These are phyloP conservation scores for Mucor racemosus DNA, from an alignment of 371 early-diverging fungal species.

Conservation along the genomic window DNA sequence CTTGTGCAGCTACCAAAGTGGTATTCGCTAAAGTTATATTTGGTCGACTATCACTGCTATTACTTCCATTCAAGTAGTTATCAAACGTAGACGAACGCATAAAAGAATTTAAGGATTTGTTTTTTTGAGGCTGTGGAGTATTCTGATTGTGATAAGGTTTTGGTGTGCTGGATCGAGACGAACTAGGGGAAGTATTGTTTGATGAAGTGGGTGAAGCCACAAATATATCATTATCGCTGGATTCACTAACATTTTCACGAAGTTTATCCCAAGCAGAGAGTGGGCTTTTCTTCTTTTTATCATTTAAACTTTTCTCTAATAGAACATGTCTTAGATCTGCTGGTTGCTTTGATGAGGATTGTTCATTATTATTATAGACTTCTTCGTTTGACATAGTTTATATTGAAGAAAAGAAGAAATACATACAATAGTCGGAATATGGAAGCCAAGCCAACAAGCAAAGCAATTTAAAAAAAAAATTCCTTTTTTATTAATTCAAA, in stretches of 20 bases:
- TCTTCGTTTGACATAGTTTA: neutral
- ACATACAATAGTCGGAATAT: neutral
- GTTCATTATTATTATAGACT: neutral
- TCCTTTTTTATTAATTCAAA: neutral
- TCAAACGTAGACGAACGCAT: constrained; percentile 15
- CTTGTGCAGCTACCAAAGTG: constrained; percentile 35
- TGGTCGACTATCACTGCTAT: neutral
- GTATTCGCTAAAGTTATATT: constrained; percentile 23
- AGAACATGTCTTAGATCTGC: neutral
- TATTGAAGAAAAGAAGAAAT: neutral
- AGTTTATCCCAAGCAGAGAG: constrained; percentile 20
- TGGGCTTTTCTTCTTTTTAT: constrained; percentile 8
- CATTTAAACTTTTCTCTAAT: neutral
- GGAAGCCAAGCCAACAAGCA: neutral
- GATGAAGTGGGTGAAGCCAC: neutral
- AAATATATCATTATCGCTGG: neutral
- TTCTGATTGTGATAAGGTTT: neutral
- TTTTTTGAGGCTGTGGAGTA: neutral
- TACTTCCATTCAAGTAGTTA: neutral
- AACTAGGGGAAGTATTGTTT: neutral
- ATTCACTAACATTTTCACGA: constrained; percentile 14
- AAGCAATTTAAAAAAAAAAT: neutral
- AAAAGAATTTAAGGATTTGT: constrained; percentile 15
- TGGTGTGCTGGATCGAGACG: constrained; percentile 5
- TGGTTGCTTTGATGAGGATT: neutral